These are phyloP conservation scores for Rhynchospora tenuis DNA, from an alignment of 176 grass and related monocot genomes.

Conservation along the genomic window DNA sequence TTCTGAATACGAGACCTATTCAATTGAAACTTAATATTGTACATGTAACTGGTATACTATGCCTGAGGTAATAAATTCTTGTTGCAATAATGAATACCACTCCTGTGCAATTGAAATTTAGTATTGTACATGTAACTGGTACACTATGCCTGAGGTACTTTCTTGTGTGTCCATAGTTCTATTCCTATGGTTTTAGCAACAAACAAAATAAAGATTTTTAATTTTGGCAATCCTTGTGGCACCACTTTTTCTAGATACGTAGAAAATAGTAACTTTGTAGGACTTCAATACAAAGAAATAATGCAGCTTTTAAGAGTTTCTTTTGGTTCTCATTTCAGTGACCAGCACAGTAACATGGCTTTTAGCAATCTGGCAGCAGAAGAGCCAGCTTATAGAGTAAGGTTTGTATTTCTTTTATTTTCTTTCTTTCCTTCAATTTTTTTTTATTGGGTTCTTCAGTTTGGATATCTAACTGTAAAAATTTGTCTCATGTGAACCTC, in stretches of 20 bases:
- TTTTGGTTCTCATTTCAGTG: not conserved
- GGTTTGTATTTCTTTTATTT: constrained; percentile 8
- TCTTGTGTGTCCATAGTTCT: not conserved
- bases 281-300: not conserved
- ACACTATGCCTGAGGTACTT: too few species aligned
- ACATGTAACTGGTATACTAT: not conserved
- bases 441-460: not conserved
- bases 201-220: not conserved
- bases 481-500: not conserved
- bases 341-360: not conserved
- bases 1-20: not conserved
- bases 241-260: not conserved
- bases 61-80: not conserved
- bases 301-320: not conserved
- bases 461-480: not conserved
- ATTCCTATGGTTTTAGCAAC: not conserved
- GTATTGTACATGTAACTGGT: not conserved
- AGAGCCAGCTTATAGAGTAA: not conserved
- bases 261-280: not conserved
- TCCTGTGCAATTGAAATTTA: not conserved
- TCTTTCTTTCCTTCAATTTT: not conserved
- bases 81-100: not conserved
- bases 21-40: not conserved
- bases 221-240: not conserved
- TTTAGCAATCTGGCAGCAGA: not conserved